Conservation (phyloP, 805 yeast genomes). For the Priceomyces fermenticarens region DNA sequence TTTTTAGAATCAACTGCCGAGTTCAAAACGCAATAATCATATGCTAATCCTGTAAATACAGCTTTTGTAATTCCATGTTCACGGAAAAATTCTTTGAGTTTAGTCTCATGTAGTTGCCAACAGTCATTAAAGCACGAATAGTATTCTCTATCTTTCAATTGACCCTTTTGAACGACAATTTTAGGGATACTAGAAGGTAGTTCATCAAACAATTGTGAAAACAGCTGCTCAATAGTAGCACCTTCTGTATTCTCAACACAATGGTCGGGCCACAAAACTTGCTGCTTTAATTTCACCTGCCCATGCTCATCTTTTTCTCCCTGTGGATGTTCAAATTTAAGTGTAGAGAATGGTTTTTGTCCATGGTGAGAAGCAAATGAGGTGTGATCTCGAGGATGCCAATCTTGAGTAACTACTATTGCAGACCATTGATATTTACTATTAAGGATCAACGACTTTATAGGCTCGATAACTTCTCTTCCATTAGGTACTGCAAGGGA, state of each 20-base stretch:
- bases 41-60: slow-evolving; percentile 77
- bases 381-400: slow-evolving; percentile 79
- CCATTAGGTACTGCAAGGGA: slow-evolving; percentile 73
- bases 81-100: slow-evolving; percentile 48
- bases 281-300: slow-evolving; percentile 24
- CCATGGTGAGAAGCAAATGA: slow-evolving; percentile 77
- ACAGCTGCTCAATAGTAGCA: slow-evolving; percentile 53
- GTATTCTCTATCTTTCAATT: slow-evolving; percentile 68
- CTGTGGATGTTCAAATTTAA: slow-evolving; percentile 52
- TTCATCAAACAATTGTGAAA: slow-evolving; percentile 34
- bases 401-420: slow-evolving; percentile 75
- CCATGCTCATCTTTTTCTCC: slow-evolving; percentile 22
- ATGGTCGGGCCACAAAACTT: slow-evolving; percentile 86
- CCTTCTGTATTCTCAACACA: slow-evolving; percentile 76
- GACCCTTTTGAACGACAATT: slow-evolving; percentile 65
- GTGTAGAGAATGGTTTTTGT: slow-evolving; percentile 47
- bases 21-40: slow-evolving; percentile 79
- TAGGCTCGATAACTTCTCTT: slow-evolving; percentile 49
- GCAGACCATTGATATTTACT: slow-evolving; percentile 52
- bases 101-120: slow-evolving; percentile 73
- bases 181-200: slow-evolving; percentile 34
- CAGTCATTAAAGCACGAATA: slow-evolving; percentile 84
- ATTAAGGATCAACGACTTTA: slow-evolving; percentile 45
- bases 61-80: slow-evolving; percentile 54
- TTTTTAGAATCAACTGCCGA: slow-evolving; percentile 69